Evolutionary conservation across 2,329 filamentous ascomycete species (phyloP), one percentile per base, ranked within the genome.

Genomic region (Calonectria ilicicola): DNA sequence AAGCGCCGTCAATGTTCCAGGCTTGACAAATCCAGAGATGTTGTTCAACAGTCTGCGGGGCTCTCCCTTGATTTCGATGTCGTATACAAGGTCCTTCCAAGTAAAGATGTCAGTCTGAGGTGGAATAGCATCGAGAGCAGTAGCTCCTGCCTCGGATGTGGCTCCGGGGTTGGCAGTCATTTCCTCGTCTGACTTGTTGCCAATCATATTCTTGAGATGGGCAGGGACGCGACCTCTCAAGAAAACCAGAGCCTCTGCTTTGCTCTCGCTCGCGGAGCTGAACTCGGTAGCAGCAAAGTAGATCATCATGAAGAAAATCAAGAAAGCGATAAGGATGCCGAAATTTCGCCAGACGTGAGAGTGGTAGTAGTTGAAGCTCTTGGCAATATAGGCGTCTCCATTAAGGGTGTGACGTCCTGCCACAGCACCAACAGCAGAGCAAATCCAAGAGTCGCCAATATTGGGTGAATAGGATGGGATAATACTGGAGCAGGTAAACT

Each of bases 21-120:
- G 94, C 82, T 95, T 95, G 72, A 97, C 93, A 93, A 93, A 96
- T 7, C 94, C 94, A 78, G 93, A 91, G 2, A 96, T 93, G 69
- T 95, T 86, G 75, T 96, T 91, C 67, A 97, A 84, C 76, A 97
- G 79, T 32, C 92, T 89, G 21, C 93, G 89, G 2, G 87, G 83
- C 76, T 93, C 89, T 3, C 87, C 87, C 83, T 95, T 95, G 83
- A 96, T 93, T 77, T 92, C 89, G 77, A 89, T 86, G 58, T 89
- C 85, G 67, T 87, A 96, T 79, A 90, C 92, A 1, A 95, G 91
- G 76, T 94, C 88, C 71, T 90, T 87, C 94, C 94, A 96, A 67
- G 93, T 92, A 84, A 95, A 95, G 70, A 94, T 89, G 27, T 64
- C 83, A 81, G 46, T 73, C 89, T 75, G 84, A 81, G 1, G 82